phyloP scores from a whole-genome alignment of 169 alveolate genomes.

The Toxoplasma gondii region DNA sequence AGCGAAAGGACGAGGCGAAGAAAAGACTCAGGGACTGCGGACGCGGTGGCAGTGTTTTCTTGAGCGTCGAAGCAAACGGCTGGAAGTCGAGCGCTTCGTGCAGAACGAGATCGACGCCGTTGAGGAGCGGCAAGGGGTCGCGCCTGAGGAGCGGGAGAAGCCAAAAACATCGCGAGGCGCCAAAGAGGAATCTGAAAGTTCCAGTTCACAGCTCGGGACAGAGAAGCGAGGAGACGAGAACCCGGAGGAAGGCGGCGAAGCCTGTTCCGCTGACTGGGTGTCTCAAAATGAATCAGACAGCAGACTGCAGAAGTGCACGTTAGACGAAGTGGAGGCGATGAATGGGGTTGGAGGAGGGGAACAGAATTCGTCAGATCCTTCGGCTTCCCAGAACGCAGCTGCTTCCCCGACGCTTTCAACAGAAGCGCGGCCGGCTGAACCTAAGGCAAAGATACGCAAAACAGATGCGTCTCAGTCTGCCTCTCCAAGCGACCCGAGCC shows the following conservation, averaged over 20 bases:
- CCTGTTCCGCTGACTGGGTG: not conserved
- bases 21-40: not conserved
- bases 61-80: not conserved
- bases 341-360: not conserved
- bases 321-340: not conserved
- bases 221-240: not conserved
- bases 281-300: not conserved
- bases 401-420: not conserved
- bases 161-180: not conserved
- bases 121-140: not conserved
- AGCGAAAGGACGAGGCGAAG: slow-evolving; percentile 1
- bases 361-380: not conserved
- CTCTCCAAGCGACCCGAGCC: not conserved
- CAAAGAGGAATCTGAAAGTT: not conserved
- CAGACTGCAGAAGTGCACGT: not conserved
- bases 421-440: not conserved
- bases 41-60: slow-evolving; percentile 12
- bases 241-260: not conserved
- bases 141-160: not conserved
- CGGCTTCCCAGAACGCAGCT: not conserved
- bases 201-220: not conserved
- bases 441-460: not conserved
- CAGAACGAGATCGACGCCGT: not conserved
- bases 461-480: not conserved
- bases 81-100: not conserved